Conservation (phyloP, 768 basidiomycete genomes). For the Boletus coccyginus region DNA sequence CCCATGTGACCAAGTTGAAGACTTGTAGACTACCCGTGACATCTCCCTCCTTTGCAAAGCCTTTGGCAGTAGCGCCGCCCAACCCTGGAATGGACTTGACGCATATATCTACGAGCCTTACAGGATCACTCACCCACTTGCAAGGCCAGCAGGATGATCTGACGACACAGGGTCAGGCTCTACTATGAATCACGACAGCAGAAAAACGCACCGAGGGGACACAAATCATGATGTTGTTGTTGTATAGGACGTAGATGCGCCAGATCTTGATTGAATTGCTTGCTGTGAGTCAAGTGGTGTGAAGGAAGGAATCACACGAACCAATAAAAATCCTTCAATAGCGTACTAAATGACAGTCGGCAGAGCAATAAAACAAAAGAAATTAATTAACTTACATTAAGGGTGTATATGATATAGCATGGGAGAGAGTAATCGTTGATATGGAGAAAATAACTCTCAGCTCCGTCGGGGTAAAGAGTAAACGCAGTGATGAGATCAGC, state of each 20-base stretch:
- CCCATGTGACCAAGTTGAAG: slow-evolving; percentile 15
- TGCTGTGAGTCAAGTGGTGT: neutral
- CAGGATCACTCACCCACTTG: slow-evolving; percentile 14
- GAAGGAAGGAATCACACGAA: slow-evolving; percentile 1
- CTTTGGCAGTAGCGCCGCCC: slow-evolving; percentile 6
- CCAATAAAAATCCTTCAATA: slow-evolving; percentile 18
- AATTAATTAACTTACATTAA: slow-evolving; percentile 13
- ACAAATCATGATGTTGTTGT: slow-evolving; percentile 12
- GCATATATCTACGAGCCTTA: neutral
- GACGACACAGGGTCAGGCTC: neutral
- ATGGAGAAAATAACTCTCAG: slow-evolving; percentile 1
- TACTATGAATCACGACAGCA: neutral
- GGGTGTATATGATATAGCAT: slow-evolving; percentile 15
- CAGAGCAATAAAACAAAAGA: neutral
- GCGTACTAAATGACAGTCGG: slow-evolving; percentile 5
- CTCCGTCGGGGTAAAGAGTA: neutral
- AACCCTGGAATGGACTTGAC: slow-evolving; percentile 7
- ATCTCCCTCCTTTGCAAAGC: slow-evolving; percentile 1
- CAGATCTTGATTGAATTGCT: slow-evolving; percentile 15
- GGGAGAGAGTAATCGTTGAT: slow-evolving; percentile 1
- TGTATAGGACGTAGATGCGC: slow-evolving; percentile 21
- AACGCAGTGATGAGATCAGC: neutral
- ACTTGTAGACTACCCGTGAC: neutral
- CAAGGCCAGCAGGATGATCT: slow-evolving; percentile 12
- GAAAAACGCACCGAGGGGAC: slow-evolving; percentile 16